A percentile compares a stretch with the other conserved stretches of the same genome.
Evolutionary conservation across 768 basidiomycete species (phyloP).

Genomic region (Psilocybe subaeruginosa): DNA sequence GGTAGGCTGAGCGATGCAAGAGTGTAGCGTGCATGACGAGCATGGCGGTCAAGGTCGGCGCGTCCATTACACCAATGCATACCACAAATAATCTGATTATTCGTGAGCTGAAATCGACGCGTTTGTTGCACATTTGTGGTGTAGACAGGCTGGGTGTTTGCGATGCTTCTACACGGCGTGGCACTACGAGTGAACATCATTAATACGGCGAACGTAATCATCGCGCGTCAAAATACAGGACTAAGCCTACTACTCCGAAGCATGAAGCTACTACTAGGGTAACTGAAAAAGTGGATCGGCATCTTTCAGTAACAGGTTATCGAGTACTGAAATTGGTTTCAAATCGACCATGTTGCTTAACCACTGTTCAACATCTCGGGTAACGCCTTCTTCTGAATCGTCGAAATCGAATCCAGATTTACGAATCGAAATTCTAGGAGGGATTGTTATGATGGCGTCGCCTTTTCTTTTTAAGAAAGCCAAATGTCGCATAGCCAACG

Average conservation of each 20-base stretch:
- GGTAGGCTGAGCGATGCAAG: no score
- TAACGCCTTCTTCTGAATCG: neutral
- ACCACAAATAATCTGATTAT: no score
- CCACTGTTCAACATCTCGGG: neutral
- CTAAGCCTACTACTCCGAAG: neutral
- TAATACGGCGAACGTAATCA: no score
- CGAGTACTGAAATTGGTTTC: neutral
- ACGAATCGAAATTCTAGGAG: neutral
- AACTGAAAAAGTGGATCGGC: neutral
- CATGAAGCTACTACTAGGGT: neutral
- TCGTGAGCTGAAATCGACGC: no score
- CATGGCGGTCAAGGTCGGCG: no score
- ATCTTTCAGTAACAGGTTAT: neutral
- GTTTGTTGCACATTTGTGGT: no score
- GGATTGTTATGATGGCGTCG: neutral
- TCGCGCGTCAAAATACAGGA: no score
- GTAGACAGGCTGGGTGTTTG: no score
- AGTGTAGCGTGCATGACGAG: no score
- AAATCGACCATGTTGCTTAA: neutral
- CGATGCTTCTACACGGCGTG: no score
- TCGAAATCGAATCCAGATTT: neutral
- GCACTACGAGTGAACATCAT: no score
- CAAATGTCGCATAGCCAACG: constrained; percentile 19
- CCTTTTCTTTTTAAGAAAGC: constrained; percentile 4
- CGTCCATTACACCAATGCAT: no score